Conservation (phyloP, 768 basidiomycete genomes). For the Amanita pallidorosea region DNA sequence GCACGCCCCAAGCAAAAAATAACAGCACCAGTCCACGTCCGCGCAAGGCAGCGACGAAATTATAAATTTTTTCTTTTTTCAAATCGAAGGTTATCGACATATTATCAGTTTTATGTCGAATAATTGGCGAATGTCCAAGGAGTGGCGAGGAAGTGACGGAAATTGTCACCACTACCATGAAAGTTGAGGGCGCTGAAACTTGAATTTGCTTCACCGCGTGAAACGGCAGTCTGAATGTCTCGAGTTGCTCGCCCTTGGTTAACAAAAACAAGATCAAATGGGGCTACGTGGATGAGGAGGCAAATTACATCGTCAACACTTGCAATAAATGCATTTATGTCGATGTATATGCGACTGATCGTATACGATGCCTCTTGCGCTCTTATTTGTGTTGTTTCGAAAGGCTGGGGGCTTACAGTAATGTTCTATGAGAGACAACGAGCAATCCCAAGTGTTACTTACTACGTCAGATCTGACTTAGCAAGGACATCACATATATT, state of each 20-base stretch:
- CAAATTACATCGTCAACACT: slow-evolving; percentile 32
- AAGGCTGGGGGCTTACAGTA: slow-evolving; percentile 46
- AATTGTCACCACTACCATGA: slow-evolving; percentile 18
- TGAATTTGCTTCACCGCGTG: slow-evolving; percentile 15
- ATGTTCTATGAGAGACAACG: neutral
- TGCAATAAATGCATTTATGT: slow-evolving; percentile 36
- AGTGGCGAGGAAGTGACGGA: slow-evolving; percentile 25
- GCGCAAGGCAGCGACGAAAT: slow-evolving; percentile 30
- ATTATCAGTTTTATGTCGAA: slow-evolving; percentile 9
- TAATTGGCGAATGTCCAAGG: slow-evolving; percentile 21
- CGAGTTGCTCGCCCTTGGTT: slow-evolving; percentile 34
- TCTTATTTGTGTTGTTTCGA: slow-evolving; percentile 29
- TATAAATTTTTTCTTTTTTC: slow-evolving; percentile 16
- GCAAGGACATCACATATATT: slow-evolving; percentile 40
- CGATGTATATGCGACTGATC: slow-evolving; percentile 39
- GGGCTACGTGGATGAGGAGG: slow-evolving; percentile 5
- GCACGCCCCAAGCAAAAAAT: neutral
- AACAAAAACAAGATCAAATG: neutral
- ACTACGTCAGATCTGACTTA: slow-evolving; percentile 35
- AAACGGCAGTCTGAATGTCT: slow-evolving; percentile 40
- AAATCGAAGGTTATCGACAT: slow-evolving; percentile 28
- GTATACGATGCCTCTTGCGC: slow-evolving; percentile 21
- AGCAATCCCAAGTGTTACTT: slow-evolving; percentile 13
- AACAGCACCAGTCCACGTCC: slow-evolving; percentile 36
- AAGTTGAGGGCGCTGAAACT: slow-evolving; percentile 15